Percentiles rank a stretch among this genome's conserved stretches.
phyloP scores from a whole-genome alignment of 352 stramenopile genomes.

The Saprolegnia parasitica region DNA sequence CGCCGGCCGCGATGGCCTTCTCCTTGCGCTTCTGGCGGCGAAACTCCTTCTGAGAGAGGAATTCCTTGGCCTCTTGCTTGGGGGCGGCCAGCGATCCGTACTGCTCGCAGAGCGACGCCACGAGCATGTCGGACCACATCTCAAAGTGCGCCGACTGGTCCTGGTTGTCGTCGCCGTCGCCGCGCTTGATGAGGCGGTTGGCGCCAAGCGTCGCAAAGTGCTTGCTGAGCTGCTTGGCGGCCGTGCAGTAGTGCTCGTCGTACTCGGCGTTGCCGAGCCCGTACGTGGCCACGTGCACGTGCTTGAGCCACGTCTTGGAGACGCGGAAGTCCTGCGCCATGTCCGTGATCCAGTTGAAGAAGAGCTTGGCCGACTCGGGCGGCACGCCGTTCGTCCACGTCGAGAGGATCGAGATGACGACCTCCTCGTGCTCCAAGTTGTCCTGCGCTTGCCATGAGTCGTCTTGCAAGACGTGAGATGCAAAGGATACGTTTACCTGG shows the following conservation, averaged over 20 bases:
- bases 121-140: conserved; percentile 70
- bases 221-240: conserved; percentile 65
- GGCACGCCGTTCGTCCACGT: conserved; percentile 80
- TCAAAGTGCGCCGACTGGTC: conserved; percentile 82
- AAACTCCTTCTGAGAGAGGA: conserved; percentile 80
- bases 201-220: conserved; percentile 63
- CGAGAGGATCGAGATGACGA: conserved; percentile 80
- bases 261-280: conserved; percentile 86
- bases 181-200: conserved; percentile 49
- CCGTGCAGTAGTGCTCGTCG: conserved; percentile 80
- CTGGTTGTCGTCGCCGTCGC: conserved; percentile 75
- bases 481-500: conserved; percentile 32
- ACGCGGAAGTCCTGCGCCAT: conserved; percentile 88
- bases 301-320: conserved; percentile 72
- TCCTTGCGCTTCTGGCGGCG: conserved; percentile 81
- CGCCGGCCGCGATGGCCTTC: conserved; percentile 38
- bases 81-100: conserved; percentile 39
- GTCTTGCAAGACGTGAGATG: background rate
- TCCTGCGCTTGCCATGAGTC: conserved; percentile 34
- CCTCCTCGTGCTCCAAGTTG: conserved; percentile 81
- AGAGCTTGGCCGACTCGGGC: conserved; percentile 66
- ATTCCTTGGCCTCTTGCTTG: conserved; percentile 34
- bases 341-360: conserved; percentile 83
- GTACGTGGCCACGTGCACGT: conserved; percentile 71
- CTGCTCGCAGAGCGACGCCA: conserved; percentile 73